Base-by-base conservation (phyloP, 768 basidiomycete genomes). In the Strobilomyces confusus region DNA sequence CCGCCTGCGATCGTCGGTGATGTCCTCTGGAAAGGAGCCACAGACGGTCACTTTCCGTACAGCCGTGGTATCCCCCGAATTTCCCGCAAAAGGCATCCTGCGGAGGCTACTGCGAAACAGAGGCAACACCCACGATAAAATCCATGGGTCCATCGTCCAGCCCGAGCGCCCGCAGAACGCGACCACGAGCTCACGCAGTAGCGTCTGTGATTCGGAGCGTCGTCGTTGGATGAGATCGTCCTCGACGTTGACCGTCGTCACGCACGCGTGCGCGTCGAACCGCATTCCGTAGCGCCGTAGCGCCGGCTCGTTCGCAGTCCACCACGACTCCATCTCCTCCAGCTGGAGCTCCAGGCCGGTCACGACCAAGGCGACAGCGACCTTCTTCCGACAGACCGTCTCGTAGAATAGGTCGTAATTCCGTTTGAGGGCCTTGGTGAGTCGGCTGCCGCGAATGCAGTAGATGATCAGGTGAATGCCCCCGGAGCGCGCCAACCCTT, bases 331-430 rank as follows among this genome's bases (percentile, higher is more conserved):
- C 65, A 69, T 68, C 17, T 15, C 26, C 6, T 15, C 46, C 3
- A 29, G 7, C 15, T 68, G 54, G 19, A 64, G 33, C 51, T 73
- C 74, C 15, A 75, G 59, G 17, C 71, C 68, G 0, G 72, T 75
- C 8, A 74, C 59, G 7, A 69, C 71, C 6, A 74, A 46, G 1
- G 69, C 62, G 19, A 71, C 63, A 3, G 71, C 73, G 5, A 75
- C 75, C 30, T 62, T 50, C 29, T 55, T 52, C n/a, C 56, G 63
- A 47, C 75, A 75, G 29, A 75, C 63, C 4, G 67, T 60, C 17
- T 66, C 59, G 26, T 67, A 60, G 41, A 73, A 70, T 4, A 73
- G 38, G 22, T 58, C 51, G 62, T 72, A 75, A 57, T 72, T 75
- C 32, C 63, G 61, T 20, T 60, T 50, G 22, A 66, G 54, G 11